These are phyloP conservation scores for Fonsecaea pugnacius DNA, from an alignment of 2,329 filamentous ascomycete species.

Conservation along the genomic window DNA sequence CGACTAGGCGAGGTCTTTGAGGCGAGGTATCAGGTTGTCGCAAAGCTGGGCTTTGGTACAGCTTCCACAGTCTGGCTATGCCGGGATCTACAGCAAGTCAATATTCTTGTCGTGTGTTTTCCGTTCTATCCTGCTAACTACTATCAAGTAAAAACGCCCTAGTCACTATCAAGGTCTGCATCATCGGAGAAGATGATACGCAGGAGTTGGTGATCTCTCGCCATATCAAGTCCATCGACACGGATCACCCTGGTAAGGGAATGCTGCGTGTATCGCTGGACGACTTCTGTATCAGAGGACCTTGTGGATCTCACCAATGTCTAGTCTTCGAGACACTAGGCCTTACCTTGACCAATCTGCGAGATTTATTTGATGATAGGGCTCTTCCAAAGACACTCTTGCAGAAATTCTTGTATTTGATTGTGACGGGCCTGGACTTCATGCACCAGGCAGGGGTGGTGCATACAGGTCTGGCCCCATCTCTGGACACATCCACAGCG, in stretches of 20 bases:
- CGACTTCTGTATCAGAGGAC: constrained; percentile 41
- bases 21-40: constrained; percentile 49
- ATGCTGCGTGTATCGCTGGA: constrained; percentile 43
- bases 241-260: constrained; percentile 40
- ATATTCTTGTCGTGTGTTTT: constrained; percentile 31
- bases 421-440: constrained; percentile 40
- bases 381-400: constrained; percentile 34
- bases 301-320: neutral
- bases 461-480: constrained; percentile 38
- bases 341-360: neutral
- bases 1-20: constrained; percentile 49
- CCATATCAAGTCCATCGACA: constrained; percentile 36
- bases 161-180: constrained; percentile 35
- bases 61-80: constrained; percentile 55
- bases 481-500: neutral
- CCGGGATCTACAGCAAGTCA: constrained; percentile 40
- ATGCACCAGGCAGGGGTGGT: constrained; percentile 40
- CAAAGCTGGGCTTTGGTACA: constrained; percentile 53
- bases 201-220: constrained; percentile 36
- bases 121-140: constrained; percentile 39
- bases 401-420: constrained; percentile 32
- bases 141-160: constrained; percentile 17
- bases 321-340: neutral
- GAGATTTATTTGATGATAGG: neutral
- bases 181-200: constrained; percentile 6